Evolutionary conservation across 768 basidiomycete genomes (phyloP).

Genomic region (Lentinula guzmanii): DNA sequence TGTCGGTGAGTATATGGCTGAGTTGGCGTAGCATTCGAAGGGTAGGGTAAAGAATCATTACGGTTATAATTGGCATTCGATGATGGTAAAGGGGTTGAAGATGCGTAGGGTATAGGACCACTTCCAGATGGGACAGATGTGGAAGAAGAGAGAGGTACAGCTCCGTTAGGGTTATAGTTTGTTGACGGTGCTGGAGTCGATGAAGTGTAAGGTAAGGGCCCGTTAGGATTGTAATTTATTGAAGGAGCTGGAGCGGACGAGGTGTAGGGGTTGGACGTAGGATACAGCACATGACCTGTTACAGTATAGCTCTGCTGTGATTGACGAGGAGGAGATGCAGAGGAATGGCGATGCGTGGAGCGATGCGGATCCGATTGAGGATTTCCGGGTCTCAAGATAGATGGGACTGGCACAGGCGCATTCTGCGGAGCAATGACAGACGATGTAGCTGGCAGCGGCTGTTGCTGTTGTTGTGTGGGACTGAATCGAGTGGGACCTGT

Average conservation of each 20-base stretch:
- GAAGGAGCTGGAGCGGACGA: not conserved
- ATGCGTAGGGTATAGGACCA: not conserved
- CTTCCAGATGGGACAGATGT: not conserved
- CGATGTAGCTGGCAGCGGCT: not conserved
- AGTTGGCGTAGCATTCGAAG: not conserved
- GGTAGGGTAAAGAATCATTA: not conserved
- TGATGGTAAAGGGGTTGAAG: not conserved
- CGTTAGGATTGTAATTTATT: not conserved
- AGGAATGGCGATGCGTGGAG: not conserved
- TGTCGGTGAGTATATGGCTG: not conserved
- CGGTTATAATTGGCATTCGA: not conserved
- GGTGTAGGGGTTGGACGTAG: not conserved
- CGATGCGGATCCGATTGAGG: conserved; percentile 2
- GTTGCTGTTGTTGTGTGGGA: conserved; percentile 4
- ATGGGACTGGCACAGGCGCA: not conserved
- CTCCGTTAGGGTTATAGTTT: not conserved
- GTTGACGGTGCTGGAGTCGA: not conserved
- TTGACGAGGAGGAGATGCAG: conserved; percentile 3
- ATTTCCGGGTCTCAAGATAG: conserved; percentile 7
- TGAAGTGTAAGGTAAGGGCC: not conserved
- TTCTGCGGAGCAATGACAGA: not conserved
- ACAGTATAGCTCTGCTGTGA: not conserved
- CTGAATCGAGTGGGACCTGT: conserved; percentile 11
- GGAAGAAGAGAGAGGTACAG: not conserved
- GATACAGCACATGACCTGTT: not conserved